Evolutionary conservation across 148 eudicot genomes (phyloP).

Genomic region (Diospyros lotus): DNA sequence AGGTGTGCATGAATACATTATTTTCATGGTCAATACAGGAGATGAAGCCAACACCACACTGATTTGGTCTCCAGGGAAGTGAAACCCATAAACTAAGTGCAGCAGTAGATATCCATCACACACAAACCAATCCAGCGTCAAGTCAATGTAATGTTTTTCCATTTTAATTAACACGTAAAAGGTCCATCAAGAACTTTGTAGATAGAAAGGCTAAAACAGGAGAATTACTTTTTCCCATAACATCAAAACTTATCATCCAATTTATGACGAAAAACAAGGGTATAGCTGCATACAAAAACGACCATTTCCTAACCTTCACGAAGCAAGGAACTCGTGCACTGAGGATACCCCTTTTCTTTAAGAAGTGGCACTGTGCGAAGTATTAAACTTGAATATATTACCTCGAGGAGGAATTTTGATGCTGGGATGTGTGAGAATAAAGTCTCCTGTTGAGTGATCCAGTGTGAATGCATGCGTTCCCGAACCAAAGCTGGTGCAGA

Average conservation of each 20-base stretch:
- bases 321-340: no score
- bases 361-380: neutral
- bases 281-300: neutral
- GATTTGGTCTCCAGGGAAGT: neutral
- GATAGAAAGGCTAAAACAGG: neutral
- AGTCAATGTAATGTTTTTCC: neutral
- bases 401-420: constrained; percentile 88
- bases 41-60: neutral
- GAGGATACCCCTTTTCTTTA: no score
- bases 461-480: constrained; percentile 82
- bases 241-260: neutral
- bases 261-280: neutral
- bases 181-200: neutral
- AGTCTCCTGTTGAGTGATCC: constrained; percentile 84
- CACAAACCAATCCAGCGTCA: neutral
- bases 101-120: neutral
- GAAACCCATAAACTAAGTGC: neutral
- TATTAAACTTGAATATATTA: constrained; percentile 11
- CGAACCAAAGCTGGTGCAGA: constrained; percentile 80
- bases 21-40: neutral
- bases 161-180: neutral
- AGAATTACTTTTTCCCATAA: neutral
- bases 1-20: neutral
- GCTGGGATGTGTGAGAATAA: constrained; percentile 74
- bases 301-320: no score